phyloP scores from a whole-genome alignment of 2,329 filamentous ascomycete genomes.

The Sporothrix euskadiensis region DNA sequence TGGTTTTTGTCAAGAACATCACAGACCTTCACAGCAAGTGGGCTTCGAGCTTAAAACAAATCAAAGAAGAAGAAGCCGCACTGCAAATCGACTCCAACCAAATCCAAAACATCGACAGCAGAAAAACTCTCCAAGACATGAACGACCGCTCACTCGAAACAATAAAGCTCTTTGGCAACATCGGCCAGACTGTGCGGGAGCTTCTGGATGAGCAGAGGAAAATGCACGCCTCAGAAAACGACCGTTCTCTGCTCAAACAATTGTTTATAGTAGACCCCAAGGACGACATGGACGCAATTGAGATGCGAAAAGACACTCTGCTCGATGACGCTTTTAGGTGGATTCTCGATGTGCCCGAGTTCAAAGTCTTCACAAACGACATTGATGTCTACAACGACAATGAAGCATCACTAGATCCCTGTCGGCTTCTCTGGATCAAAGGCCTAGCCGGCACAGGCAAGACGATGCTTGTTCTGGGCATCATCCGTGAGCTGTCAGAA shows the following conservation, averaged over 20 bases:
- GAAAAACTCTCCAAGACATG: neutral
- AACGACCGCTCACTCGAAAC: neutral
- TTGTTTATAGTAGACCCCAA: conserved; percentile 1
- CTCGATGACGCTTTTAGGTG: conserved; percentile 7
- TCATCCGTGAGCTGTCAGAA: conserved; percentile 9
- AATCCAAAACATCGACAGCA: neutral
- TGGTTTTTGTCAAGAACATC: conserved; percentile 38
- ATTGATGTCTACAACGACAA: neutral
- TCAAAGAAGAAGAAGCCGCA: conserved; percentile 38
- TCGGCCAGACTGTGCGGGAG: neutral
- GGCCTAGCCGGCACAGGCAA: conserved; percentile 18
- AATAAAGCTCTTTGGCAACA: neutral
- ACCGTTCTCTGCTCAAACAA: neutral
- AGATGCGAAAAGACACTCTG: conserved; percentile 17
- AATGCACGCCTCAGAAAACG: neutral
- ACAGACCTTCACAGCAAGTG: conserved; percentile 41
- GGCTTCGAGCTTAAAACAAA: conserved; percentile 37
- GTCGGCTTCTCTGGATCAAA: conserved; percentile 22
- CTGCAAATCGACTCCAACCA: neutral
- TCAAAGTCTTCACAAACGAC: conserved; percentile 14
- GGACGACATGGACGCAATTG: conserved; percentile 17
- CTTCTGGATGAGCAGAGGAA: neutral
- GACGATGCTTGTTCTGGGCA: conserved; percentile 11
- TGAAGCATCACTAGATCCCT: neutral
- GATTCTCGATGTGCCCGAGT: conserved; percentile 18